Percentiles rank a stretch among this genome's conserved stretches.
These are phyloP conservation scores for Aspergillus fumigatus DNA, from an alignment of 2,329 filamentous ascomycete species.

Conservation along the genomic window DNA sequence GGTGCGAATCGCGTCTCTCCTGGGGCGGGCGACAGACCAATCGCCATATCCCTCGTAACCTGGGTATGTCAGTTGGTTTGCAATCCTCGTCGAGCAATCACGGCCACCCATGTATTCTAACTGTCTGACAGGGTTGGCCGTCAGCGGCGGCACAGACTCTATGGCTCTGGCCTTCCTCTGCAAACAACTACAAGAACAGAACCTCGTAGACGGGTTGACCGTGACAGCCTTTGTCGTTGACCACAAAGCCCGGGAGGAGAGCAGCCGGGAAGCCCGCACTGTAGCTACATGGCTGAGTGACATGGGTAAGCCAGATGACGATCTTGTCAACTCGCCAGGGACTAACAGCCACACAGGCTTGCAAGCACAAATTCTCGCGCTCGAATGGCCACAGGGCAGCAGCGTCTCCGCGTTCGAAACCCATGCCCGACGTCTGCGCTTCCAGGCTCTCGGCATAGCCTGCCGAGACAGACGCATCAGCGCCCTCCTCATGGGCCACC, in stretches of 20 bases:
- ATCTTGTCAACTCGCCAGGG: not conserved
- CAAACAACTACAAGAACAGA: constrained; percentile 33
- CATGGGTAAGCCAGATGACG: constrained; percentile 35
- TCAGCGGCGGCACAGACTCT: constrained; percentile 95
- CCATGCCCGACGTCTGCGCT: constrained; percentile 68
- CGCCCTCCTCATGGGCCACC: constrained; percentile 75
- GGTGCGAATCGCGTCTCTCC: constrained; percentile 18
- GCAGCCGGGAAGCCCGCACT: constrained; percentile 50
- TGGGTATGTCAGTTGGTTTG: constrained; percentile 20
- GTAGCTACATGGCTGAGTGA: constrained; percentile 45
- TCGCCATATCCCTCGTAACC: constrained; percentile 18
- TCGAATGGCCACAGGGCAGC: constrained; percentile 48
- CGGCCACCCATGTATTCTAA: not conserved
- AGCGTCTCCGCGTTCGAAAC: constrained; percentile 66
- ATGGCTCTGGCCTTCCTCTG: constrained; percentile 87
- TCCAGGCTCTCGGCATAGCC: constrained; percentile 61
- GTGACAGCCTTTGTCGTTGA: constrained; percentile 58
- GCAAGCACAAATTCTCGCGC: constrained; percentile 32
- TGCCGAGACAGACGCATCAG: constrained; percentile 52
- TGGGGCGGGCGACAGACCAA: constrained; percentile 6
- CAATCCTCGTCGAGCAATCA: not conserved
- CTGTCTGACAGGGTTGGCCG: constrained; percentile 61
- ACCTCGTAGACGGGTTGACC: constrained; percentile 17
- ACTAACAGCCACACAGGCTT: constrained; percentile 22
- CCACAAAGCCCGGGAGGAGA: constrained; percentile 54